These are phyloP conservation scores for Vaccinium vitisidaea DNA, from an alignment of 148 eudicot species.

Conservation along the genomic window DNA sequence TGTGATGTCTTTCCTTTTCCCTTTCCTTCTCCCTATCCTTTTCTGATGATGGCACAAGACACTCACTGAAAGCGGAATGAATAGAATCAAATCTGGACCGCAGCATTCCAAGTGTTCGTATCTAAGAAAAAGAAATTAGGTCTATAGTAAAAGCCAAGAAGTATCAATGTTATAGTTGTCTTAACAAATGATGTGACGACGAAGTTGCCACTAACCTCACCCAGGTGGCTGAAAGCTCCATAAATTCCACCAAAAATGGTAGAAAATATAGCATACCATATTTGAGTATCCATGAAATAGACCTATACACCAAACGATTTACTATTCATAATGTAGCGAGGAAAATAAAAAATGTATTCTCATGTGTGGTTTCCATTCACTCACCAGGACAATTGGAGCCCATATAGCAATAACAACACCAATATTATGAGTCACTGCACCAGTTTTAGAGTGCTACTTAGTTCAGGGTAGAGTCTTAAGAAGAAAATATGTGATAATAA, in stretches of 20 bases:
- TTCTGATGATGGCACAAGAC: constrained; percentile 69
- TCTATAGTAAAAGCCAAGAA: constrained; percentile 10
- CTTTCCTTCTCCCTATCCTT: constrained; percentile 18
- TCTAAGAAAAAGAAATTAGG: constrained; percentile 36
- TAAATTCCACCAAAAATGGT: constrained; percentile 91
- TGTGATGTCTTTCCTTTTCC: constrained; percentile 33
- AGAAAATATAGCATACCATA: constrained; percentile 96
- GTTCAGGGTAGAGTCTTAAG: constrained; percentile 10
- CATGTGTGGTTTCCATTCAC: constrained; percentile 25
- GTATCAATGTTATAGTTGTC: neutral
- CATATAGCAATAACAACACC: constrained; percentile 85
- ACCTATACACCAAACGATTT: constrained; percentile 44
- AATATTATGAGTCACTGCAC: constrained; percentile 72
- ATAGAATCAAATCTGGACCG: constrained; percentile 94
- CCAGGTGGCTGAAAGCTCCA: constrained; percentile 99
- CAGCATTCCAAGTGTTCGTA: constrained; percentile 96
- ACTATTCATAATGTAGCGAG: constrained; percentile 18
- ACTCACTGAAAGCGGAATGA: constrained; percentile 79
- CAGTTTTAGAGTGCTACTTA: constrained; percentile 29
- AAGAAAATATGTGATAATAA: constrained; percentile 3
- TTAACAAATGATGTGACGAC: neutral
- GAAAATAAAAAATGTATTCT: constrained; percentile 4
- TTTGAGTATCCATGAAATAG: constrained; percentile 97
- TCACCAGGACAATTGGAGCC: constrained; percentile 89
- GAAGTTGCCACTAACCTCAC: constrained; percentile 69